Base-by-base conservation (phyloP, 805 yeast genomes). In the Suhomyces sp. region DNA sequence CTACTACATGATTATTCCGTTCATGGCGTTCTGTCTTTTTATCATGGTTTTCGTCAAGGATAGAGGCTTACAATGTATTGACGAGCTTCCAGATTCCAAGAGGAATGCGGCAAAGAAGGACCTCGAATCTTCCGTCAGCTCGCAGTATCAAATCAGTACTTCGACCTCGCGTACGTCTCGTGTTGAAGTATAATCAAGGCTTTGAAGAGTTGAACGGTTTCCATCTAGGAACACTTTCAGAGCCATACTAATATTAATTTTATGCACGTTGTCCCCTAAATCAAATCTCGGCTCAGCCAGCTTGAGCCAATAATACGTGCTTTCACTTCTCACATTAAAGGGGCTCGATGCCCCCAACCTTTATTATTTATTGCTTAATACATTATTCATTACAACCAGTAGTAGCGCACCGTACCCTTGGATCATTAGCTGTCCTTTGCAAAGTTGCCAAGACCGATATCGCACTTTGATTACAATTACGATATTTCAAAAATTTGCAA, bases 51-150 rank as follows among this genome's bases (percentile, higher is more conserved):
- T 73, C 40, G 60, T 75, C n/a, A 67, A 60, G 45, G 80, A 77
- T 54, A 61, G 66, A 24, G 81, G 81, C 0, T 62, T 76, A 22
- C 64, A 65, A 33, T 66, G 72, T 42, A 61, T 69, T 35, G 76
- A 71, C 52, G 70, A 76, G 42, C 52, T 44, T 1, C 63, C 64
- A 5, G 47, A 27, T 4, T 17, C 22, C 26, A n/a, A 15, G 17
- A 33, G n/a, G 36, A n/a, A 33, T 33, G 36, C 15, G 36, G 33
- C 33, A 12, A 52, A 46, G 22, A 13, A 41, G 22, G 58, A 53
- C 22, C 22, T 46, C 3, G 60, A 55, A 44, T 51, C 56, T 9
- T 41, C 47, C n/a, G 44, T 46, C n/a, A 47, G 47, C n/a, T 49
- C 55, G 10, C 41, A 38, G 12, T 15, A 22, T 31, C 49, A 35